Base-by-base conservation (phyloP, 495 filamentous ascomycete genomes). In the Oleoguttula mirabilis region DNA sequence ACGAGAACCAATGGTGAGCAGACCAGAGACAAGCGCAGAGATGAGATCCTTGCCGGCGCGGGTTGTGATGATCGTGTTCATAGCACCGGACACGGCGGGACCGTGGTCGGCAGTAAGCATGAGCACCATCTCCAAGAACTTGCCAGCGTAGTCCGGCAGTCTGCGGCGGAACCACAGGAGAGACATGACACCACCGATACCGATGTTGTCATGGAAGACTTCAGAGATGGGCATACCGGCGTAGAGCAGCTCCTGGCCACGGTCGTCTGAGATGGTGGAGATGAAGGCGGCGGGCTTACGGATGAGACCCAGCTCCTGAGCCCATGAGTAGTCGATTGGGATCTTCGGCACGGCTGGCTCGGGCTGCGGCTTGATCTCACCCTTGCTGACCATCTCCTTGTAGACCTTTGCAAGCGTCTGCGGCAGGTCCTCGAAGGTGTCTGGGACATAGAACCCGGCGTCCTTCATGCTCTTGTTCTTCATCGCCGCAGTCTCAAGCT, bases 1-100 rank as follows among this genome's bases (percentile, higher is more conserved):
- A 39, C 90, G 81, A 36, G 88, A 94, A 60, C 90, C 90, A 55
- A 98, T 96, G 47, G 90, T 98, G 63, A 98, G 73, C 32, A 98
- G 84, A 84, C 90, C 90, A 53, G 80, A 80, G 39, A 98, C 90
- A 40, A 98, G 72, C 28, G 90, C 81, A 55, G 78, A 84, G 72
- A 98, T 94, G 50, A 98, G 72, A 66, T 98, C 90, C 73, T 98
- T 98, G 59, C 90, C 90, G 42, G 90, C 90, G 77, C 90, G 81
- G 34, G 90, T 98, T 41, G 90, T 98, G 64, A 98, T 96, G 66
- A 98, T 98, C 50, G 90, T 98, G 79, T 98, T 98, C 90, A 98
- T 98, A 56, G 90, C 90, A 70, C 90, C 90, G 52, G 90, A 98
- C 48, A 98, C 90, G 58, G 90, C 90, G 32, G 90, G 90, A 66